Evolutionary conservation across 139 green algal genomes (phyloP).

Genomic region (Chlamydomonas sp.): DNA sequence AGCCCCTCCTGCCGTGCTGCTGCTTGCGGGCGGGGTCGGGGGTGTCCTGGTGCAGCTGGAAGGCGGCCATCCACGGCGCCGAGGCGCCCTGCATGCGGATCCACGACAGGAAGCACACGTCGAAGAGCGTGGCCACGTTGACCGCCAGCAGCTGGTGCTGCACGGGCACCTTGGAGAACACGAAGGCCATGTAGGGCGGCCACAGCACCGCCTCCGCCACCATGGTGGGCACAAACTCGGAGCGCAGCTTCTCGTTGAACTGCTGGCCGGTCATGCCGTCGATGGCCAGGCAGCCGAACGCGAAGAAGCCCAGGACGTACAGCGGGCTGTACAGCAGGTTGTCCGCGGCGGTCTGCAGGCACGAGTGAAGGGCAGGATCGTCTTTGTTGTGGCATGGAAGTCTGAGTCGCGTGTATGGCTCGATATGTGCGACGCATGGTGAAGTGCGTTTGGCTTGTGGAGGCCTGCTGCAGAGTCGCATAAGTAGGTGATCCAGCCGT

Average conservation of each 20-base stretch:
- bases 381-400: too few relatives aligned
- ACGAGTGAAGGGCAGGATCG: not conserved
- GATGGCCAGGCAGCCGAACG: conserved; percentile 47
- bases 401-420: too few relatives aligned
- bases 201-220: conserved; percentile 49
- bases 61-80: not conserved
- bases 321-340: conserved; percentile 46
- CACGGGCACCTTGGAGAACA: conserved; percentile 54
- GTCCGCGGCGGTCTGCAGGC: conserved; percentile 40
- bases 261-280: conserved; percentile 12
- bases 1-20: too few relatives aligned
- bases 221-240: conserved; percentile 59
- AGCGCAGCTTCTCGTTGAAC: conserved; percentile 6
- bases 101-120: conserved; percentile 66
- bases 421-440: too few relatives aligned
- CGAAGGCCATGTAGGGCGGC: conserved; percentile 51
- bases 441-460: too few relatives aligned
- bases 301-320: conserved; percentile 52
- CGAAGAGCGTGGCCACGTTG: conserved; percentile 60
- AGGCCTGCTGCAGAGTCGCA: too few relatives aligned
- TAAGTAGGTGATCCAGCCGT: not conserved
- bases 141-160: conserved; percentile 63
- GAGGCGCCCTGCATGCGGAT: conserved; percentile 40
- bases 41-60: too few relatives aligned
- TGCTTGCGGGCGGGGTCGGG: too few relatives aligned